Percentiles rank a stretch among this genome's conserved stretches.
These are phyloP conservation scores for Aspergillus sp. DNA, from an alignment of 2,329 filamentous ascomycete species.

Conservation along the genomic window DNA sequence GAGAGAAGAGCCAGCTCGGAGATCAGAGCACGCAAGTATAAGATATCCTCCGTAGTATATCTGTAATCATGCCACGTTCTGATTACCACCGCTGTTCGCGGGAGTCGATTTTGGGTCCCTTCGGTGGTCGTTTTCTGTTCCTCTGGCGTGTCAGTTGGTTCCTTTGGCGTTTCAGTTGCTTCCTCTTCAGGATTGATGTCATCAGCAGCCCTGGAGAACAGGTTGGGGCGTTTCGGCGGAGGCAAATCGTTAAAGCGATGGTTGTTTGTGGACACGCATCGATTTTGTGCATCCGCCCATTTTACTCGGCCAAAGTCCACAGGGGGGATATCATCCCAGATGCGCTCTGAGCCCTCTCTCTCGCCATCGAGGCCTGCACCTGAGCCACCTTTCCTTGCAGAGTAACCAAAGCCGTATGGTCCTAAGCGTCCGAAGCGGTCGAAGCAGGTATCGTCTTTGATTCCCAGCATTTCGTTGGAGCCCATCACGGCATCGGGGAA, in stretches of 20 bases:
- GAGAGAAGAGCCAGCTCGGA: constrained; percentile 75
- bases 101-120: constrained; percentile 29
- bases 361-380: constrained; percentile 86
- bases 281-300: constrained; percentile 76
- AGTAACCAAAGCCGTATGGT: constrained; percentile 89
- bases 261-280: constrained; percentile 70
- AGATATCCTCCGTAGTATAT: constrained; percentile 73
- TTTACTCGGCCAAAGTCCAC: constrained; percentile 76
- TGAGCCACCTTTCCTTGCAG: constrained; percentile 71
- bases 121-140: constrained; percentile 20
- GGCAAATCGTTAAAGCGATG: constrained; percentile 61
- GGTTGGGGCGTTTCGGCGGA: constrained; percentile 25
- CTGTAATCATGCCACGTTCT: constrained; percentile 77
- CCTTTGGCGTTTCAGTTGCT: constrained; percentile 10
- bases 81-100: constrained; percentile 72
- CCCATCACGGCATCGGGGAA: constrained; percentile 84
- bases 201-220: constrained; percentile 36
- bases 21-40: constrained; percentile 80
- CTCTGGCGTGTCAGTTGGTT: constrained; percentile 12
- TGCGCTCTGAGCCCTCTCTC: constrained; percentile 71
- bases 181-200: constrained; percentile 13
- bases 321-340: constrained; percentile 70
- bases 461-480: constrained; percentile 76
- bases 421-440: constrained; percentile 86
- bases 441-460: constrained; percentile 86